Evolutionary conservation across 352 stramenopile species (phyloP).

Genomic region (Pilasporangium apinafurcum): DNA sequence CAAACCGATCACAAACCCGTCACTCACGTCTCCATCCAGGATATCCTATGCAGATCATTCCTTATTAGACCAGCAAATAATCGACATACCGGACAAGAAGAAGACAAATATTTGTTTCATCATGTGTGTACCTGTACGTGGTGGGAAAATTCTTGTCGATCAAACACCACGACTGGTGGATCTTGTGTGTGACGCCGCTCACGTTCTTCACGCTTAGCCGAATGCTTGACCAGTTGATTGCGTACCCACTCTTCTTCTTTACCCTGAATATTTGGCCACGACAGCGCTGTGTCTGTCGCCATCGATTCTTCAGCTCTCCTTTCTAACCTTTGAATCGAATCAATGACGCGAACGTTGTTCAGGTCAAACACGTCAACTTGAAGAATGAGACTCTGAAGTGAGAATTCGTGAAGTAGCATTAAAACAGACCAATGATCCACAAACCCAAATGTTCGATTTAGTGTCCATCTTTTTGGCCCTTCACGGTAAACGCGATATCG

Average conservation of each 20-base stretch:
- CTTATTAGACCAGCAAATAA: too few relatives aligned
- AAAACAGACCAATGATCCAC: too few relatives aligned
- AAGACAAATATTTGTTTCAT: neutral
- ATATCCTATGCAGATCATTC: slow-evolving; percentile 23
- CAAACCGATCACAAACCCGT: slow-evolving; percentile 80
- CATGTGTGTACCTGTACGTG: slow-evolving; percentile 43
- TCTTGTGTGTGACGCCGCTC: slow-evolving; percentile 18
- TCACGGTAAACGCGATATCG: too few relatives aligned
- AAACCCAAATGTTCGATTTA: too few relatives aligned
- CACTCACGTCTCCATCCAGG: slow-evolving; percentile 54
- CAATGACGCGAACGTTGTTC: neutral
- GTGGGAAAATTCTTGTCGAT: slow-evolving; percentile 47
- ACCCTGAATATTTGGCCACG: slow-evolving; percentile 24
- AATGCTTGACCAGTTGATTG: slow-evolving; percentile 24
- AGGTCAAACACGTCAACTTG: neutral
- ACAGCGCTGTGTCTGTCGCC: neutral
- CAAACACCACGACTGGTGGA: slow-evolving; percentile 40
- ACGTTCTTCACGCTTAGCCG: slow-evolving; percentile 28
- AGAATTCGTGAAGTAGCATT: too few relatives aligned
- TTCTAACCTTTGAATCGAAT: neutral
- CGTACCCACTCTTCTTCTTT: slow-evolving; percentile 54
- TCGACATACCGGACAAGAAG: too few relatives aligned
- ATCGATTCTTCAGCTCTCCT: neutral
- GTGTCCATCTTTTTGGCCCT: too few relatives aligned
- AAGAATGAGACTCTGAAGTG: neutral